These are phyloP conservation scores for Verticillium klebahnii DNA, from an alignment of 2,329 filamentous ascomycete genomes.

Conservation along the genomic window DNA sequence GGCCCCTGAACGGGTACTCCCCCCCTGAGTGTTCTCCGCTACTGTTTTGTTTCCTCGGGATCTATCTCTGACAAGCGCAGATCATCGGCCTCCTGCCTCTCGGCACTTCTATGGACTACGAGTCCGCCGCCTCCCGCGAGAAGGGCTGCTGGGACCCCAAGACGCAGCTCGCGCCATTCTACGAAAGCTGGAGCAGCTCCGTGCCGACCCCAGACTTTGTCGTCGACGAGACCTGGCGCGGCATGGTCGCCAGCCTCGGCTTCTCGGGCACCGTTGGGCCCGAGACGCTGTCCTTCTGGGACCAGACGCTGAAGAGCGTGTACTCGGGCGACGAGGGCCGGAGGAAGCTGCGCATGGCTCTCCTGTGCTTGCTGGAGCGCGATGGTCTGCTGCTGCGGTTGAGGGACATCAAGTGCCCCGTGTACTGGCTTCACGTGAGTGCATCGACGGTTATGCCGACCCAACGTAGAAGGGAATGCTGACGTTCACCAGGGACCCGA, in stretches of 20 bases:
- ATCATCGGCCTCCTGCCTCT: conserved; percentile 43
- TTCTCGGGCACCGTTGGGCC: conserved; percentile 35
- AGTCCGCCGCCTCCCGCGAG: conserved; percentile 38
- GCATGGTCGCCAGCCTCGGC: conserved; percentile 38
- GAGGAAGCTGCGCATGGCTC: conserved; percentile 41
- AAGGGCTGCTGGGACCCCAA: conserved; percentile 47
- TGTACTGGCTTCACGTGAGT: conserved; percentile 47
- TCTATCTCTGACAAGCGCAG: conserved; percentile 16
- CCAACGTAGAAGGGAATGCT: neutral
- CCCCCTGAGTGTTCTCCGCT: neutral
- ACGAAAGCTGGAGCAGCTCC: conserved; percentile 33
- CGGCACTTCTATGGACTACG: conserved; percentile 49
- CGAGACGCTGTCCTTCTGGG: conserved; percentile 39
- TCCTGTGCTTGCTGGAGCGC: conserved; percentile 37
- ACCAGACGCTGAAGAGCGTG: conserved; percentile 35
- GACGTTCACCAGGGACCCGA: conserved; percentile 32
- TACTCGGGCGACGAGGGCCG: conserved; percentile 46
- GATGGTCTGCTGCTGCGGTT: conserved; percentile 43
- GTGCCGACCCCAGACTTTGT: conserved; percentile 40
- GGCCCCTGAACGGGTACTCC: conserved; percentile 39
- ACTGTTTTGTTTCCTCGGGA: neutral
- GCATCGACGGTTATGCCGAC: neutral
- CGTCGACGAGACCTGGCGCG: conserved; percentile 40
- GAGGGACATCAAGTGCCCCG: conserved; percentile 42
- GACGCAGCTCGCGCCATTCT: conserved; percentile 34